Conservation (phyloP, 2,329 filamentous ascomycete species). For the Aureobasidium melanogenum region DNA sequence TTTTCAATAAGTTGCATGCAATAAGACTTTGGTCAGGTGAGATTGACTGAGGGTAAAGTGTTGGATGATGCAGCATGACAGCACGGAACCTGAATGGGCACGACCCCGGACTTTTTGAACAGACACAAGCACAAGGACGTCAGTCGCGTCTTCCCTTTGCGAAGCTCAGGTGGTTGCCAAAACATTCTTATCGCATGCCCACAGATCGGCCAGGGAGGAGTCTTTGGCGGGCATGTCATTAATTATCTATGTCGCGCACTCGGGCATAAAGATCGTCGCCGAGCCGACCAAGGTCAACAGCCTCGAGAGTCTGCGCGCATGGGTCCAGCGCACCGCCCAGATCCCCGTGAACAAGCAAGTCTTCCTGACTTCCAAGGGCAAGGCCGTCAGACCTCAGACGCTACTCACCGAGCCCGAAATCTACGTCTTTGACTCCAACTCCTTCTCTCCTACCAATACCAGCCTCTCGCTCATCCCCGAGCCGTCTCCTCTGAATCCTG, state of each 20-base stretch:
- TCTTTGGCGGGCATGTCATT: slow-evolving; percentile 58
- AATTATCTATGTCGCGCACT: slow-evolving; percentile 85
- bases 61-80: not conserved
- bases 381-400: slow-evolving; percentile 71
- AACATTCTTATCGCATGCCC: not conserved
- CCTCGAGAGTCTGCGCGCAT: slow-evolving; percentile 75
- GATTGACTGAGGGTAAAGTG: not conserved
- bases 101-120: slow-evolving; percentile 1
- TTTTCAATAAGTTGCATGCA: not conserved
- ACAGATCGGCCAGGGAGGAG: not conserved
- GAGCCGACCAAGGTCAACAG: slow-evolving; percentile 67
- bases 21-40: not conserved
- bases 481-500: slow-evolving; percentile 51
- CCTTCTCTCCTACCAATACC: slow-evolving; percentile 35
- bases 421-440: slow-evolving; percentile 77
- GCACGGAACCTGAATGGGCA: not conserved
- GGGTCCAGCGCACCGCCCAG: slow-evolving; percentile 65
- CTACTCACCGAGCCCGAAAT: slow-evolving; percentile 81
- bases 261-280: slow-evolving; percentile 74
- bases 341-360: slow-evolving; percentile 76
- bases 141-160: not conserved
- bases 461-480: slow-evolving; percentile 43
- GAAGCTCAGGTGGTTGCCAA: not conserved
- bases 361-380: slow-evolving; percentile 74
- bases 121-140: not conserved